Base-by-base conservation (phyloP, 2,329 filamentous ascomycete species). In the Graphilbum fragrans region DNA sequence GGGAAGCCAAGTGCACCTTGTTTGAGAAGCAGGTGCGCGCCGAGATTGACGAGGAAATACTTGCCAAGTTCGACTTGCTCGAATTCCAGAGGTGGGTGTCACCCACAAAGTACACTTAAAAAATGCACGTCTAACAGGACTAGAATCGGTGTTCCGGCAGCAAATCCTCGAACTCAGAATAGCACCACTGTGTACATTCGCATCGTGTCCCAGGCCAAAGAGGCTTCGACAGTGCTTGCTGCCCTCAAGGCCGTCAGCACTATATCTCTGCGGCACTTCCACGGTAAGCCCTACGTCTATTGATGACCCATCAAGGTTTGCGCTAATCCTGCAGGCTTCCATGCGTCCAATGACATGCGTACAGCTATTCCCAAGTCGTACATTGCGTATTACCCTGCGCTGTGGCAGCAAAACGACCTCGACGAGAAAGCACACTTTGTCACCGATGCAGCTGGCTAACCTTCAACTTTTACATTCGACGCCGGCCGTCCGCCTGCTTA, bases 1-100 rank as follows among this genome's bases (percentile, higher is more conserved):
- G 18, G 41, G 38, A 41, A 10, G 35, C 34, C n/a, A 41, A 47
- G 44, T 46, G 44, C 36, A 36, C 27, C 9, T 43, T 41, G 44
- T 41, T 46, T 41, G 44, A 46, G 22, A 38, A 43, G 37, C 44
- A 46, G 23, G 40, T 41, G 2, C 38, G 48, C 32, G 37, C 46
- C 31, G 44, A 48, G n/a, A 48, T 54, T 14, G 51, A 52, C 34
- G 50, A 52, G n/a, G 47, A 50, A 4, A 45, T 46, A 12, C 40
- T 53, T 19, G 44, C 42, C 39, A 38, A 49, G 21, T 49, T 51
- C 32, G 44, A 41, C 25, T 38, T 46, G 18, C 41, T 50, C 16
- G 47, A 47, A 21, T 51, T 51, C 23, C 43, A 38, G 17, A 34
- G 47, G 49, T 19, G 45, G 45, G 4, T 49, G 7, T 27, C 23